phyloP scores from a whole-genome alignment of 495 filamentous ascomycete species.

The Cetradonia linearis region DNA sequence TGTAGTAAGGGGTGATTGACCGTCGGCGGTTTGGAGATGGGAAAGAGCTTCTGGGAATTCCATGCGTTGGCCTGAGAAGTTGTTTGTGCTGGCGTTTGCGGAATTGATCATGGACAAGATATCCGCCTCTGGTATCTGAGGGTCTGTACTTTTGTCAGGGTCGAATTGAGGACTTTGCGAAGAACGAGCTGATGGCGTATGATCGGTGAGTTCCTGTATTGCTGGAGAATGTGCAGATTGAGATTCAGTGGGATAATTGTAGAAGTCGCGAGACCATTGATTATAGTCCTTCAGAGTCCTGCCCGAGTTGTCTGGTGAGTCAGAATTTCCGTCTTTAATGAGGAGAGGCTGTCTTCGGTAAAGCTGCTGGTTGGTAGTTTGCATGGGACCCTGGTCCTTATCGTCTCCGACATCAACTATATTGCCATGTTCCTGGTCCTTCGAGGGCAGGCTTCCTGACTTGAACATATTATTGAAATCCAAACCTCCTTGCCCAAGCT shows the following conservation, averaged over 20 bases:
- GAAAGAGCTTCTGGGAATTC: slow-evolving; percentile 70
- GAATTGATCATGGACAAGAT: slow-evolving; percentile 79
- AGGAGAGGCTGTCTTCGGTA: slow-evolving; percentile 43
- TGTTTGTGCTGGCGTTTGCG: slow-evolving; percentile 53
- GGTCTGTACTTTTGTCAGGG: slow-evolving; percentile 24
- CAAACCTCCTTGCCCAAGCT: slow-evolving; percentile 52
- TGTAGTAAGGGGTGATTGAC: slow-evolving; percentile 57
- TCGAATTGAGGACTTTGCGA: slow-evolving; percentile 23
- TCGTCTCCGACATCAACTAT: slow-evolving; percentile 69
- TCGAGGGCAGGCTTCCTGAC: slow-evolving; percentile 42
- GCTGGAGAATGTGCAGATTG: slow-evolving; percentile 19
- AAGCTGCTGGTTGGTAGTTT: slow-evolving; percentile 28
- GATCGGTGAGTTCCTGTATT: slow-evolving; percentile 31
- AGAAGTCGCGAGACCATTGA: background rate
- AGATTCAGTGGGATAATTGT: background rate
- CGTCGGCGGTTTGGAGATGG: slow-evolving; percentile 53
- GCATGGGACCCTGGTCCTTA: slow-evolving; percentile 32
- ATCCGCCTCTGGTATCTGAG: slow-evolving; percentile 46
- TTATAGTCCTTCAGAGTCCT: slow-evolving; percentile 13
- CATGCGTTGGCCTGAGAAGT: slow-evolving; percentile 36
- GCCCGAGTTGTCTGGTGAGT: slow-evolving; percentile 8
- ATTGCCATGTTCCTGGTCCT: slow-evolving; percentile 52
- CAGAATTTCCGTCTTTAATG: slow-evolving; percentile 31
- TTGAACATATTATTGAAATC: slow-evolving; percentile 65
- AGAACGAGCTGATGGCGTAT: slow-evolving; percentile 17